phyloP scores from a whole-genome alignment of 1,139 yeast species.

The Taiozyma sp. region DNA sequence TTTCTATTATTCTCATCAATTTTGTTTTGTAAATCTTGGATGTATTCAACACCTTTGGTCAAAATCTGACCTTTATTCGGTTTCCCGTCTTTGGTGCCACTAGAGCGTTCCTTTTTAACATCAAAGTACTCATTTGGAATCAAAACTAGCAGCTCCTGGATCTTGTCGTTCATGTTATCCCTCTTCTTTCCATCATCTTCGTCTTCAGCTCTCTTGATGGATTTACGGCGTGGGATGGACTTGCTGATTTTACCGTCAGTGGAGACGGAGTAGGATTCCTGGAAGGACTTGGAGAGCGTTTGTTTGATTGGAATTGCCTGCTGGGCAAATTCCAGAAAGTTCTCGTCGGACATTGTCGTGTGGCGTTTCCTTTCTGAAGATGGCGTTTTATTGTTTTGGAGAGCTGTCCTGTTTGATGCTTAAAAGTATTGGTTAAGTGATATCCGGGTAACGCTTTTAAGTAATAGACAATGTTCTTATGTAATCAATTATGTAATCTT shows the following conservation, averaged over 20 bases:
- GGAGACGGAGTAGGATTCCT: conserved; percentile 10
- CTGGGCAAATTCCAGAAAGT: background rate
- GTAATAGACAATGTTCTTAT: too few relatives aligned
- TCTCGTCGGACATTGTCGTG: background rate
- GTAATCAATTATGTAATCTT: too few relatives aligned
- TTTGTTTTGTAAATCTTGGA: conserved; percentile 64
- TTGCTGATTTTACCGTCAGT: conserved; percentile 20
- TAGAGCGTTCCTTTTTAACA: conserved; percentile 39
- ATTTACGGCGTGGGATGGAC: background rate
- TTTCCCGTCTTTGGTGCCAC: conserved; percentile 80
- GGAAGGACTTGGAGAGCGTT: conserved; percentile 15
- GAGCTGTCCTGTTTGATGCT: too few relatives aligned
- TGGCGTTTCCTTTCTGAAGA: too few relatives aligned
- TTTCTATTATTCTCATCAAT: conserved; percentile 75
- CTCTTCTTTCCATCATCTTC: conserved; percentile 58
- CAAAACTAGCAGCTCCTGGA: conserved; percentile 70
- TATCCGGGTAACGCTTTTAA: too few relatives aligned
- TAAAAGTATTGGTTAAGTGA: too few relatives aligned
- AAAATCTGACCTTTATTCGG: conserved; percentile 93
- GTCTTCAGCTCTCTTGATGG: conserved; percentile 1
- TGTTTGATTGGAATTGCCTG: conserved; percentile 19
- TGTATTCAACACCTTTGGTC: conserved; percentile 80
- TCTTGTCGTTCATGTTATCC: conserved; percentile 86
- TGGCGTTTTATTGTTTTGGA: too few relatives aligned
- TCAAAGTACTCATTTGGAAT: conserved; percentile 62